Conservation (phyloP, 1,284 basidiomycete species). For the Pseudozyma flocculosa region DNA sequence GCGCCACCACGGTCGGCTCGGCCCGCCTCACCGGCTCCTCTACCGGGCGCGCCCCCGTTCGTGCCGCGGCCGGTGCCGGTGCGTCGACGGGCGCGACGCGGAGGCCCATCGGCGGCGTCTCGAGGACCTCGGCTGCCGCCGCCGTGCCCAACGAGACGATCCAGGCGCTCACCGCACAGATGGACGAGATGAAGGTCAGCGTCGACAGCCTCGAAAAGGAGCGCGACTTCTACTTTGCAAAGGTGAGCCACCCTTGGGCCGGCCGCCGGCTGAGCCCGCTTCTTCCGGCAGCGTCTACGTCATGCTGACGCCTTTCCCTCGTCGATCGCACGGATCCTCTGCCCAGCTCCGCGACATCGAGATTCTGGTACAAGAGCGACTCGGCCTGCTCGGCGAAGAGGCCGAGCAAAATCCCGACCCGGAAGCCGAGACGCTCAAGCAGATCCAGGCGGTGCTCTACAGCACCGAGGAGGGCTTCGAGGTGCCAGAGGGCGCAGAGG, state of each 20-base stretch:
- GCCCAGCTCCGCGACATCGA: slow-evolving; percentile 75
- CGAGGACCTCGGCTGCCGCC: slow-evolving; percentile 68
- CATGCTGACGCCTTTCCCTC: too few species aligned
- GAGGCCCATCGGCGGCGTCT: slow-evolving; percentile 63
- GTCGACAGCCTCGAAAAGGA: slow-evolving; percentile 84
- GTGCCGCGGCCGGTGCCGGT: slow-evolving; percentile 5
- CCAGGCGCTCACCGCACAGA: slow-evolving; percentile 71
- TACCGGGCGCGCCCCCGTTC: neutral
- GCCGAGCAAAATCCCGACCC: slow-evolving; percentile 11
- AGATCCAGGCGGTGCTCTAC: slow-evolving; percentile 92
- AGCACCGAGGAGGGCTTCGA: slow-evolving; percentile 70
- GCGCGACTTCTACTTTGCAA: slow-evolving; percentile 96
- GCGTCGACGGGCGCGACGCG: neutral
- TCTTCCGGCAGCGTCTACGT: slow-evolving; percentile 1
- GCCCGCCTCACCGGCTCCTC: slow-evolving; percentile 10
- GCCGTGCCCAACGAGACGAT: slow-evolving; percentile 60
- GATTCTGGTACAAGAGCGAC: slow-evolving; percentile 69
- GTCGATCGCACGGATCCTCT: too few species aligned
- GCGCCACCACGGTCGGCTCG: slow-evolving; percentile 34
- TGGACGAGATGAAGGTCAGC: slow-evolving; percentile 78
- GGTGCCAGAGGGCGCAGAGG: slow-evolving; percentile 50
- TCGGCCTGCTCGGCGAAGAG: slow-evolving; percentile 45
- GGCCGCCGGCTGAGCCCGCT: too few species aligned
- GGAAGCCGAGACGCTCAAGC: slow-evolving; percentile 71
- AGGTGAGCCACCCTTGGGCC: slow-evolving; percentile 65